These are phyloP conservation scores for Barnettozyma sp. DNA, from an alignment of 805 yeast genomes.

Conservation along the genomic window DNA sequence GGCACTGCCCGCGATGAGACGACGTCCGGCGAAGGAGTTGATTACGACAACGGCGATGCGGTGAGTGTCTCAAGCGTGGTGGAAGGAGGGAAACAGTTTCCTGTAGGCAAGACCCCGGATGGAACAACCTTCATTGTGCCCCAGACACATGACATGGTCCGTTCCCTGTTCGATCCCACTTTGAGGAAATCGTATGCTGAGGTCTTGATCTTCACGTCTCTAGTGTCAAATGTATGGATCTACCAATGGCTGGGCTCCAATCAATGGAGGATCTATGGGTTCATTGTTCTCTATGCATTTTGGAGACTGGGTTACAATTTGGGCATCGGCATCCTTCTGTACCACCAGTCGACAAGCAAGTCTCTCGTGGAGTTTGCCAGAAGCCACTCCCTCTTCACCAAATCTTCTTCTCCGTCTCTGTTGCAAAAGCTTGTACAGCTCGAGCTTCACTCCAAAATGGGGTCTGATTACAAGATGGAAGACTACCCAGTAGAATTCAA, in stretches of 20 bases:
- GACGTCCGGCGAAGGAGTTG: too few species aligned
- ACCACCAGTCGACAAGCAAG: slow-evolving; percentile 56
- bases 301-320: slow-evolving; percentile 74
- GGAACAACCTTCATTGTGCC: slow-evolving; percentile 31
- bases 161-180: slow-evolving; percentile 73
- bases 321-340: slow-evolving; percentile 70
- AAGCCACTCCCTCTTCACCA: slow-evolving; percentile 37
- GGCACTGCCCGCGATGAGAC: too few species aligned
- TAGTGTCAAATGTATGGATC: slow-evolving; percentile 30
- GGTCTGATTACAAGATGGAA: slow-evolving; percentile 28
- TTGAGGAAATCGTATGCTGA: slow-evolving; percentile 63
- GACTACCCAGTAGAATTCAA: slow-evolving; percentile 66
- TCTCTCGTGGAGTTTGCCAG: slow-evolving; percentile 47
- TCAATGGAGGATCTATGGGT: slow-evolving; percentile 23
- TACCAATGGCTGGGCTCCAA: slow-evolving; percentile 25
- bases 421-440: slow-evolving; percentile 37
- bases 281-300: slow-evolving; percentile 51
- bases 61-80: too few species aligned
- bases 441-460: slow-evolving; percentile 44
- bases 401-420: slow-evolving; percentile 25
- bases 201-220: slow-evolving; percentile 43
- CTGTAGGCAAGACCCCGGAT: slow-evolving; percentile 24
- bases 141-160: slow-evolving; percentile 74
- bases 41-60: too few species aligned
- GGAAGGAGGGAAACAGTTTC: too few species aligned